These are phyloP conservation scores for Neckera pumila DNA, from an alignment of 225 moss, liverwort and hornwort species.

Conservation along the genomic window DNA sequence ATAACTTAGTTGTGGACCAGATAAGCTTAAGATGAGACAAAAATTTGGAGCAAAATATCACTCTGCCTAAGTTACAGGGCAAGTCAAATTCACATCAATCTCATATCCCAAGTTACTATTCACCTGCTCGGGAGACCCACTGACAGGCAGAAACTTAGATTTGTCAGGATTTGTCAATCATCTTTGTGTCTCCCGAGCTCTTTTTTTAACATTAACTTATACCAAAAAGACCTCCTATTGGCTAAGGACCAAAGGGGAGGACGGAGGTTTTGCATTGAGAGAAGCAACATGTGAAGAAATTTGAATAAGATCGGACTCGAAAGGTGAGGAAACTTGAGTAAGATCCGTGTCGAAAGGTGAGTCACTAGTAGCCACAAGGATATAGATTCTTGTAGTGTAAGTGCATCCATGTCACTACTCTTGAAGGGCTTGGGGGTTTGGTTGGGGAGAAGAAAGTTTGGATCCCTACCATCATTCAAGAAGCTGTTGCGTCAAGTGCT, in stretches of 20 bases:
- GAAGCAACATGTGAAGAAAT: not conserved
- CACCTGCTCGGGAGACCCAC: not conserved
- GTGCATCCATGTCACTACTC: not conserved
- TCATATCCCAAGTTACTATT: not conserved
- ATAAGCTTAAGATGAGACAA: not conserved
- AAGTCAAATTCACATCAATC: not conserved
- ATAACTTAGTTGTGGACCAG: too few species aligned
- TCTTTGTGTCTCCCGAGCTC: not conserved
- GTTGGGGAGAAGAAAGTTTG: fast-evolving
- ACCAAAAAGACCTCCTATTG: not conserved
- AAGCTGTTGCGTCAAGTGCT: fast-evolving
- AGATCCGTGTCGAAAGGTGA: not conserved
- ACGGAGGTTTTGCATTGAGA: not conserved
- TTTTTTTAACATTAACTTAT: not conserved
- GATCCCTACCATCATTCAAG: not conserved
- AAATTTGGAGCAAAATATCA: not conserved
- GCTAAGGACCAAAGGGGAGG: not conserved
- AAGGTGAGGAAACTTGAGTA: not conserved
- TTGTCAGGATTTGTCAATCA: not conserved
- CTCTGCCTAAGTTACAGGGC: not conserved
- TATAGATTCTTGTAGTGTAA: not conserved
- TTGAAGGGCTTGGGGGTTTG: fast-evolving
- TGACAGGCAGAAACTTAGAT: not conserved
- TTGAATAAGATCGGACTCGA: not conserved
- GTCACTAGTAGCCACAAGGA: not conserved